These are phyloP conservation scores for Phytophthora pisi DNA, from an alignment of 352 stramenopile genomes.

Conservation along the genomic window DNA sequence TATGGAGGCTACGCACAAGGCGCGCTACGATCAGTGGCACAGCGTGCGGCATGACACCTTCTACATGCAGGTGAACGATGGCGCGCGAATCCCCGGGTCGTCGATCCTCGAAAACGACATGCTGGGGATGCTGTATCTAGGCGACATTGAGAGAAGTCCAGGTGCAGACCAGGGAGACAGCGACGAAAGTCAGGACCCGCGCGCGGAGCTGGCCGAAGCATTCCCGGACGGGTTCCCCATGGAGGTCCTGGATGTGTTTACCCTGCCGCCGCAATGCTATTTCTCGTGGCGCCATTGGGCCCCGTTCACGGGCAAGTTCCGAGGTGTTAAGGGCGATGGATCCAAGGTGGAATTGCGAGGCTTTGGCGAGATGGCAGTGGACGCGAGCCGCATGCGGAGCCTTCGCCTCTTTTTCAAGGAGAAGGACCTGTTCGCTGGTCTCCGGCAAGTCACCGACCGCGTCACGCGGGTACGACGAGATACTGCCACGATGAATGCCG, in stretches of 20 bases:
- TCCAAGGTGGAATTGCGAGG: slow-evolving; percentile 64
- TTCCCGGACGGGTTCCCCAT: slow-evolving; percentile 82
- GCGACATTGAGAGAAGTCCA: slow-evolving; percentile 40
- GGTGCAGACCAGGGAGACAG: slow-evolving; percentile 36
- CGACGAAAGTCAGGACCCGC: slow-evolving; percentile 54
- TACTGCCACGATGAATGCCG: slow-evolving; percentile 19
- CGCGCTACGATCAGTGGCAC: slow-evolving; percentile 59
- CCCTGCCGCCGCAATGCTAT: slow-evolving; percentile 73
- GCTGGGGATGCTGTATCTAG: slow-evolving; percentile 71
- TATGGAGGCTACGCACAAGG: slow-evolving; percentile 82
- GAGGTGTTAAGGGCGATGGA: slow-evolving; percentile 66
- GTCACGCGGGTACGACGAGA: slow-evolving; percentile 28
- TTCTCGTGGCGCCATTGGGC: slow-evolving; percentile 87
- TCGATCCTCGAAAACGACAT: slow-evolving; percentile 65
- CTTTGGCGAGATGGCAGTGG: slow-evolving; percentile 74
- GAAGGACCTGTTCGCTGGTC: slow-evolving; percentile 57
- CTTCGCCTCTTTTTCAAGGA: slow-evolving; percentile 75
- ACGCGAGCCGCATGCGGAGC: slow-evolving; percentile 53
- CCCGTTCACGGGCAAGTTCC: slow-evolving; percentile 68
- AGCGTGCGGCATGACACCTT: slow-evolving; percentile 68
- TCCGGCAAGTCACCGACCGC: slow-evolving; percentile 39
- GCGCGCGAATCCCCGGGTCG: slow-evolving; percentile 42
- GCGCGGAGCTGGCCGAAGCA: slow-evolving; percentile 60
- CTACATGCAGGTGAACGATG: slow-evolving; percentile 79
- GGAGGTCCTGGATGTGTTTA: slow-evolving; percentile 82